phyloP scores from a whole-genome alignment of 1,139 yeast species.

The Geotrichum candidum region DNA sequence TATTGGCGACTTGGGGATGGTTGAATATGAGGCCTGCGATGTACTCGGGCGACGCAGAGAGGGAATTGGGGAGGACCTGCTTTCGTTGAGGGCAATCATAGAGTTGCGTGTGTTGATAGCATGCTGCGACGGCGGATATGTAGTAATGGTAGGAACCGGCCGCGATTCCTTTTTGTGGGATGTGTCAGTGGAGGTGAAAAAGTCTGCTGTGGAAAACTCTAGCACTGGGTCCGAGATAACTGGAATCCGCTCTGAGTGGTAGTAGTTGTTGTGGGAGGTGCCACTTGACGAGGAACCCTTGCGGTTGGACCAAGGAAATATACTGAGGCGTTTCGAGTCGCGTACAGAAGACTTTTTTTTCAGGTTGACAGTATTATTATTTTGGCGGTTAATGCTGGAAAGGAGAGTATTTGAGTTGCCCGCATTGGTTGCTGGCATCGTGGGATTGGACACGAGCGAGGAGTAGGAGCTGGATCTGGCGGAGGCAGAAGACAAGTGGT shows the following conservation, averaged over 20 bases:
- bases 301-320: constrained; percentile 14
- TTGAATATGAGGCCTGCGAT: neutral
- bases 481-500: neutral
- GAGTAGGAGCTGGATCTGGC: neutral
- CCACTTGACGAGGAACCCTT: constrained; percentile 1
- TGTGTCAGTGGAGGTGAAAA: constrained; percentile 8
- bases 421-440: neutral
- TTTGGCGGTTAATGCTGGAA: neutral
- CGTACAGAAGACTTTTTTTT: constrained; percentile 1
- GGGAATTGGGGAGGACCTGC: neutral
- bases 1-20: neutral
- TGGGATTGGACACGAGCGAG: neutral
- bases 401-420: neutral
- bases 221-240: constrained; percentile 18
- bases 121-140: constrained; percentile 16
- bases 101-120: constrained; percentile 16
- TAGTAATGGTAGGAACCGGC: constrained; percentile 14
- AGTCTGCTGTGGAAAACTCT: constrained; percentile 16
- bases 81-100: neutral
- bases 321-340: constrained; percentile 8
- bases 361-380: neutral
- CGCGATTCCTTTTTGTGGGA: constrained; percentile 1
- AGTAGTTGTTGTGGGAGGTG: constrained; percentile 11
- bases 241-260: constrained; percentile 17
- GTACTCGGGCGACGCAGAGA: neutral